Evolutionary conservation across 2,329 filamentous ascomycete species (phyloP).

Genomic region (Penicillium concentricum): DNA sequence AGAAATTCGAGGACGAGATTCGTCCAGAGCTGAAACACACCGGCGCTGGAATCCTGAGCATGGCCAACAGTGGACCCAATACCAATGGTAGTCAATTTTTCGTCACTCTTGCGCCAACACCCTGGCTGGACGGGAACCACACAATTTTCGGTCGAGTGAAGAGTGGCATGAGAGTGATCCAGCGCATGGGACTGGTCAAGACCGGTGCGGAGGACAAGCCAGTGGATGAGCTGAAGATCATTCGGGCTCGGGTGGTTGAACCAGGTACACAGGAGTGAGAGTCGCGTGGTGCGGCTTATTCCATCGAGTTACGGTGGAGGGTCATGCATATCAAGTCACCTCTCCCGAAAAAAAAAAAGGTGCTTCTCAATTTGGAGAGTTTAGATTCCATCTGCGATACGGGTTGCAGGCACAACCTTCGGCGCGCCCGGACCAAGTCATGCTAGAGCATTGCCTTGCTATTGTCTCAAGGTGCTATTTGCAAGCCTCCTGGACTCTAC

Average conservation of each 20-base stretch:
- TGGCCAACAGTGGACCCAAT: slow-evolving; percentile 92
- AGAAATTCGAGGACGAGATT: slow-evolving; percentile 94
- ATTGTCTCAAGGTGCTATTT: background rate
- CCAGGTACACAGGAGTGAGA: slow-evolving; percentile 50
- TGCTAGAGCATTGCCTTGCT: background rate
- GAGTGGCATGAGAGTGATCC: slow-evolving; percentile 76
- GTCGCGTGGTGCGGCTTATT: background rate
- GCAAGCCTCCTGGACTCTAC: slow-evolving; percentile 4
- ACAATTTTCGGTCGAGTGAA: slow-evolving; percentile 94
- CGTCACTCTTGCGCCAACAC: slow-evolving; percentile 87
- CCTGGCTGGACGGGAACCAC: slow-evolving; percentile 96
- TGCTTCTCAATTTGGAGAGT: background rate
- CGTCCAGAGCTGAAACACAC: slow-evolving; percentile 77
- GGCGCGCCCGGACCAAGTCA: slow-evolving; percentile 1
- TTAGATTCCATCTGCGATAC: background rate
- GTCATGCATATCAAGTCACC: background rate
- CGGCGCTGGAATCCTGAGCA: slow-evolving; percentile 87
- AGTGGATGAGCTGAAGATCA: slow-evolving; percentile 75
- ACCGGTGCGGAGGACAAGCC: slow-evolving; percentile 80
- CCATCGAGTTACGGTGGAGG: background rate
- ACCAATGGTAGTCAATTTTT: slow-evolving; percentile 97
- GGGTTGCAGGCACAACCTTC: slow-evolving; percentile 1
- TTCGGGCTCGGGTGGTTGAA: slow-evolving; percentile 69
- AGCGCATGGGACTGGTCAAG: slow-evolving; percentile 83
- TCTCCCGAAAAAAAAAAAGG: background rate